Conservation (phyloP, 1,284 basidiomycete genomes). For the Waitea zeae region DNA sequence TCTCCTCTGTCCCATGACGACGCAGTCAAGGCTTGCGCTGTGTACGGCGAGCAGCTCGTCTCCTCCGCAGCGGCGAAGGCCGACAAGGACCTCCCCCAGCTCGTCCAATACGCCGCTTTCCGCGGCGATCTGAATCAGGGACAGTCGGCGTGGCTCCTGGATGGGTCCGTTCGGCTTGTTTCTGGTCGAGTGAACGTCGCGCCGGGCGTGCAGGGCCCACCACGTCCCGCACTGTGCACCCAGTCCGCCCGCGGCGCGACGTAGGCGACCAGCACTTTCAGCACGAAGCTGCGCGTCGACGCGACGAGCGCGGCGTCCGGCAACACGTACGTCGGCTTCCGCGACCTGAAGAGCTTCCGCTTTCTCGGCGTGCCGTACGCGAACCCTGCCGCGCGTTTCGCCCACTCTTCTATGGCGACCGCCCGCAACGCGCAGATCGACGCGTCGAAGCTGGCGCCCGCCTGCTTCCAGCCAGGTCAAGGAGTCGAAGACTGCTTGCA, state of each 20-base stretch:
- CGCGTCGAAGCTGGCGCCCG: neutral
- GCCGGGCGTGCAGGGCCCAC: too few relatives aligned
- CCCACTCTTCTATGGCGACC: conserved; percentile 11
- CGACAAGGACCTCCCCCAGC: neutral
- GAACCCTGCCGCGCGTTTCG: conserved; percentile 11
- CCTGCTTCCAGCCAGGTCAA: neutral
- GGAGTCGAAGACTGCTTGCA: neutral
- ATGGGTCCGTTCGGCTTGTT: neutral
- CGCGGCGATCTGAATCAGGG: neutral
- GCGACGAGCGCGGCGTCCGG: too few relatives aligned
- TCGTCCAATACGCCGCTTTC: neutral
- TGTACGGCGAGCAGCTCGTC: neutral
- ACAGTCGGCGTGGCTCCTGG: neutral
- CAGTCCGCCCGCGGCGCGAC: neutral
- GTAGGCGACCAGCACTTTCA: neutral
- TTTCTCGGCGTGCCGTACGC: conserved; percentile 15
- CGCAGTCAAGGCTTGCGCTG: too few relatives aligned
- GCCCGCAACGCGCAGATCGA: neutral
- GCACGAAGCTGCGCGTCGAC: neutral
- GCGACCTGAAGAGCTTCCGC: conserved; percentile 12
- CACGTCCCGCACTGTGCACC: neutral
- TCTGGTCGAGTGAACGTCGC: neutral
- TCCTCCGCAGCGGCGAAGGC: neutral
- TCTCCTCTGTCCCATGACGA: neutral
- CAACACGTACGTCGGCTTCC: conserved; percentile 2